Percentiles rank a stretch among this genome's conserved stretches.
These are phyloP conservation scores for Taiozyma sp. DNA, from an alignment of 1,139 yeast species.

Conservation along the genomic window DNA sequence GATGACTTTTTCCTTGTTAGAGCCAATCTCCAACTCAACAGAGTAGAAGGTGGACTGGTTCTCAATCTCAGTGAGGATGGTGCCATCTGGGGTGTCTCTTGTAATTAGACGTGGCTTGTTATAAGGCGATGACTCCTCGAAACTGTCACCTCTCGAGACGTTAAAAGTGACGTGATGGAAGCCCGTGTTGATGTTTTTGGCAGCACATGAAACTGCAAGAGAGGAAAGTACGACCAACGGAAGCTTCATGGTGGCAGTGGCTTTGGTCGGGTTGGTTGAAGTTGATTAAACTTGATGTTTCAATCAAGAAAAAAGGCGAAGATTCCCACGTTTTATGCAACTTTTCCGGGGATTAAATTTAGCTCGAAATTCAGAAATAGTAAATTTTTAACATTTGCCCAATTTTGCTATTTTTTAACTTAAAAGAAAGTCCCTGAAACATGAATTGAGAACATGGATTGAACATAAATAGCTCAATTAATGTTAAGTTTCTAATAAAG, in stretches of 20 bases:
- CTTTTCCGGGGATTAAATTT: too few relatives aligned
- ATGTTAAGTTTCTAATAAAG: too few relatives aligned
- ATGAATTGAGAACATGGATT: too few relatives aligned
- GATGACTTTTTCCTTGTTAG: constrained; percentile 45
- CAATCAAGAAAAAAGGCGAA: not conserved
- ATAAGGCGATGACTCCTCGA: constrained; percentile 16
- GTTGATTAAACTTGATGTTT: not conserved
- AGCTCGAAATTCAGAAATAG: too few relatives aligned
- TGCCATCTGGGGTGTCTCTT: constrained; percentile 32
- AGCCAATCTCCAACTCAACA: constrained; percentile 46
- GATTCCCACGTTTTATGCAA: too few relatives aligned
- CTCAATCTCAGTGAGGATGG: constrained; percentile 34
- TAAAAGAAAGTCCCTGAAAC: too few relatives aligned
- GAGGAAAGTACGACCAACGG: not conserved
- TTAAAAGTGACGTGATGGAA: constrained; percentile 13
- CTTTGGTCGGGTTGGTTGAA: not conserved
- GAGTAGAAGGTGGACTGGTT: constrained; percentile 48
- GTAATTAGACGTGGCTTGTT: constrained; percentile 27
- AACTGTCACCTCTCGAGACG: constrained; percentile 26
- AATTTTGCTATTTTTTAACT: too few relatives aligned
- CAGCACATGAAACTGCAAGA: not conserved
- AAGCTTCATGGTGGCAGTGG: not conserved
- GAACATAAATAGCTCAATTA: too few relatives aligned
- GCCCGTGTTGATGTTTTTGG: constrained; percentile 7
- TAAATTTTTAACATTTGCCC: too few relatives aligned